Evolutionary conservation across 805 yeast genomes (phyloP).

Genomic region (Metschnikowia cerradonensis): DNA sequence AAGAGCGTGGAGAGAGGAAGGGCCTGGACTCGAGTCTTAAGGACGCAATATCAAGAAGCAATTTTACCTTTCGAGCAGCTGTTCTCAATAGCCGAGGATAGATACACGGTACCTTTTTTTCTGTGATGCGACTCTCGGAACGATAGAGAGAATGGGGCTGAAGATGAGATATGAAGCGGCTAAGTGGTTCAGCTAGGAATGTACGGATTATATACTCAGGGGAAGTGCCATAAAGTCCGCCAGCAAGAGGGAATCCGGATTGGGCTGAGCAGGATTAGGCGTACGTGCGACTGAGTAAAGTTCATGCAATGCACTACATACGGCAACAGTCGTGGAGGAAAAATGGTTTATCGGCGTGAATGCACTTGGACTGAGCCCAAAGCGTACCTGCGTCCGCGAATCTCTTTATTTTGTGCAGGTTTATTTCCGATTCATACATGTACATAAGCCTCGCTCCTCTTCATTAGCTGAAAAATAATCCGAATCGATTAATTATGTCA

Average conservation of each 20-base stretch:
- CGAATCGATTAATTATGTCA: not conserved
- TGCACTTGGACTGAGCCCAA: not conserved
- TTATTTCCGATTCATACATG: not conserved
- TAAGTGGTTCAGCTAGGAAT: not conserved
- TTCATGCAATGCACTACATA: constrained; percentile 5
- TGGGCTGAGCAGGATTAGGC: constrained; percentile 5
- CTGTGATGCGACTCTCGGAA: constrained; percentile 1
- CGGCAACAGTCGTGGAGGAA: constrained; percentile 2
- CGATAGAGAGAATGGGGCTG: not conserved
- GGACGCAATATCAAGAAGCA: not conserved
- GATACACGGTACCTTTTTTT: not conserved
- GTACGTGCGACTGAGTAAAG: not conserved
- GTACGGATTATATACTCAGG: not conserved
- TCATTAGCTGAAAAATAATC: not conserved
- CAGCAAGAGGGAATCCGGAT: not conserved
- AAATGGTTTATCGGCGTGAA: constrained; percentile 2
- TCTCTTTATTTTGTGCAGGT: not conserved
- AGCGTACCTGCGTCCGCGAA: constrained; percentile 3
- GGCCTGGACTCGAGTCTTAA: constrained; percentile 3
- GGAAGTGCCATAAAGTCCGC: not conserved
- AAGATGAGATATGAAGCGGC: not conserved
- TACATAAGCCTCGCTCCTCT: not conserved
- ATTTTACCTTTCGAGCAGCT: constrained; percentile 4
- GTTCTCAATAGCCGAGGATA: not conserved
- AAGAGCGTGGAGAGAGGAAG: not conserved